Evolutionary conservation across 2,329 filamentous ascomycete species (phyloP).

Genomic region (Cordyceps sp.): DNA sequence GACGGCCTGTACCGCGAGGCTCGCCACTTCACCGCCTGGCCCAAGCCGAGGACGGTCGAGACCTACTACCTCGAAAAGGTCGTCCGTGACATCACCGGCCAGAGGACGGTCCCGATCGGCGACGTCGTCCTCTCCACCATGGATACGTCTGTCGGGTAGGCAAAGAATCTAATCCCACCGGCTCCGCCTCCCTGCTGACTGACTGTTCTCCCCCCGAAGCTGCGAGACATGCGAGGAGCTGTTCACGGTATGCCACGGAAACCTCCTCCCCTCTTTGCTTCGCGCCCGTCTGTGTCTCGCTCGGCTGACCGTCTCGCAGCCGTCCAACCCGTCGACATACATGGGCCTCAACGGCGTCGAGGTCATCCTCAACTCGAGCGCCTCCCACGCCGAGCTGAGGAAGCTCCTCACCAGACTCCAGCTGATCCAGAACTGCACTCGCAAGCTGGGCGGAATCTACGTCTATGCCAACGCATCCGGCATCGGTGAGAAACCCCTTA

Average conservation of each 20-base stretch:
- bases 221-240: slow-evolving; percentile 1
- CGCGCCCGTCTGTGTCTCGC: too few relatives aligned
- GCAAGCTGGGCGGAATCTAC: slow-evolving; percentile 43
- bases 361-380: slow-evolving; percentile 9
- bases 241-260: background rate
- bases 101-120: background rate
- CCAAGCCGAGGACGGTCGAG: background rate
- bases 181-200: too few relatives aligned
- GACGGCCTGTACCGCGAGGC: slow-evolving; percentile 2
- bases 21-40: slow-evolving; percentile 2
- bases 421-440: slow-evolving; percentile 49
- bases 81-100: background rate
- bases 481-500: too few relatives aligned
- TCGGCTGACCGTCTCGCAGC: too few relatives aligned
- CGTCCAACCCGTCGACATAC: background rate
- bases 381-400: slow-evolving; percentile 31
- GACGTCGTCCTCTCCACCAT: slow-evolving; percentile 1
- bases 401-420: slow-evolving; percentile 49
- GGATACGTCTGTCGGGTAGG: slow-evolving; percentile 1
- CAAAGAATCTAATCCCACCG: too few relatives aligned
- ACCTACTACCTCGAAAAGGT: slow-evolving; percentile 1
- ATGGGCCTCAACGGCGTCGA: slow-evolving; percentile 3
- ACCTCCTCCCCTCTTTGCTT: background rate
- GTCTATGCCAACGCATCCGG: slow-evolving; percentile 21
- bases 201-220: too few relatives aligned